These are phyloP conservation scores for Coleophoma crateriformis DNA, from an alignment of 2,329 filamentous ascomycete species.

Conservation along the genomic window DNA sequence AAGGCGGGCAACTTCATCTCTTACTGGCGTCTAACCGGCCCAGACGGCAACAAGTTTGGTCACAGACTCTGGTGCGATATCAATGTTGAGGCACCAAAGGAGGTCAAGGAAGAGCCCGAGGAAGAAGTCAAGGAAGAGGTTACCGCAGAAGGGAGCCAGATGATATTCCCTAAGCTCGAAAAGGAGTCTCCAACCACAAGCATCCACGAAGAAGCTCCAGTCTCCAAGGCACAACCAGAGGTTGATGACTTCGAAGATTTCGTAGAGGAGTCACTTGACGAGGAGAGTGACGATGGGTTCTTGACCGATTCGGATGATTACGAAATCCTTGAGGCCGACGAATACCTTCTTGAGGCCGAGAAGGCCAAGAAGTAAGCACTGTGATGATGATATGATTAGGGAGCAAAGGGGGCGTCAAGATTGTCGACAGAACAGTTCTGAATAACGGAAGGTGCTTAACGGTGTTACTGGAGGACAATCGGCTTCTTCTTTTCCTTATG, in stretches of 20 bases:
- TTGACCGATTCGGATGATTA: slow-evolving; percentile 91
- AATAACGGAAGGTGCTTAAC: not conserved
- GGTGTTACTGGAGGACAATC: not conserved
- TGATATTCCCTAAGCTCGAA: slow-evolving; percentile 96
- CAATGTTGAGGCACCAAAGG: slow-evolving; percentile 46
- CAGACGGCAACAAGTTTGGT: slow-evolving; percentile 77
- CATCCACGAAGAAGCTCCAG: slow-evolving; percentile 61
- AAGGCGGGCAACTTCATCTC: slow-evolving; percentile 79
- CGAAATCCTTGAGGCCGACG: slow-evolving; percentile 91
- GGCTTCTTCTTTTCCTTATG: not conserved
- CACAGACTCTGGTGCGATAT: slow-evolving; percentile 96
- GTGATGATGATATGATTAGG: not conserved
- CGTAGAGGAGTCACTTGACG: slow-evolving; percentile 51
- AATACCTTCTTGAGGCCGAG: slow-evolving; percentile 55
- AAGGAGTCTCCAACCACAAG: slow-evolving; percentile 85
- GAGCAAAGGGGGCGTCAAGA: not conserved
- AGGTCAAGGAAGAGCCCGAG: slow-evolving; percentile 21
- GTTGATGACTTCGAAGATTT: slow-evolving; percentile 40
- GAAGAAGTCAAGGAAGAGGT: slow-evolving; percentile 30
- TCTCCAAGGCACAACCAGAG: slow-evolving; percentile 39
- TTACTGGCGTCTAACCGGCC: slow-evolving; percentile 90
- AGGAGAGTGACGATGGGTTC: slow-evolving; percentile 68
- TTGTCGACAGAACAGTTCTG: not conserved
- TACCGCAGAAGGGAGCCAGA: slow-evolving; percentile 51
- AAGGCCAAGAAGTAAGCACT: slow-evolving; percentile 22